phyloP scores from a whole-genome alignment of 805 yeast genomes.

The Monosporozyma unispora region DNA sequence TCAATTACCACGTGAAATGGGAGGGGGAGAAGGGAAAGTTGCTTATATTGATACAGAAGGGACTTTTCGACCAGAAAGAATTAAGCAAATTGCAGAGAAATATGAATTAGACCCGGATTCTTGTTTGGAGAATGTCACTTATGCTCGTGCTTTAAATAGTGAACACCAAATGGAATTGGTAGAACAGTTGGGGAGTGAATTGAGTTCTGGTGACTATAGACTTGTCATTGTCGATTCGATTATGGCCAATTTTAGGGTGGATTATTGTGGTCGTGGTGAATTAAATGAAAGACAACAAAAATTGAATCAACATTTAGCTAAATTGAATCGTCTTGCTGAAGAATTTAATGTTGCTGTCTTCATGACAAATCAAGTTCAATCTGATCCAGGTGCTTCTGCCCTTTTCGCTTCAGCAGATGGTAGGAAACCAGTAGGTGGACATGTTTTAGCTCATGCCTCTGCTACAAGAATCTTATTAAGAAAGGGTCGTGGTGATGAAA shows the following conservation, averaged over 20 bases:
- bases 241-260: conserved; percentile 73
- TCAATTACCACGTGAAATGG: conserved; percentile 58
- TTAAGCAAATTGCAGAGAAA: conserved; percentile 54
- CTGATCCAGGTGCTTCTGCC: conserved; percentile 77
- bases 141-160: conserved; percentile 67
- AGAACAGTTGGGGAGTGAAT: conserved; percentile 55
- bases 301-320: conserved; percentile 47
- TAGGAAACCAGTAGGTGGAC: conserved; percentile 78
- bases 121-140: conserved; percentile 62
- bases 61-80: conserved; percentile 67
- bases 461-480: conserved; percentile 66
- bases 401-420: conserved; percentile 76
- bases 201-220: conserved; percentile 58
- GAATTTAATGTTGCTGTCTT: conserved; percentile 72
- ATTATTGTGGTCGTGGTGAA: conserved; percentile 72
- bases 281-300: conserved; percentile 68
- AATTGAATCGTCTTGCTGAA: conserved; percentile 54
- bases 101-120: conserved; percentile 62
- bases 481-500: conserved; percentile 71
- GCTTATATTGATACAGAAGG: conserved; percentile 77
- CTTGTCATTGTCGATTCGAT: conserved; percentile 60
- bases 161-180: conserved; percentile 72
- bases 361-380: conserved; percentile 70
- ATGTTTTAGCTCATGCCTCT: conserved; percentile 72
- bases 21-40: conserved; percentile 77